Evolutionary conservation across 169 alveolate species (phyloP).

Genomic region (Miamiensis avidus): DNA sequence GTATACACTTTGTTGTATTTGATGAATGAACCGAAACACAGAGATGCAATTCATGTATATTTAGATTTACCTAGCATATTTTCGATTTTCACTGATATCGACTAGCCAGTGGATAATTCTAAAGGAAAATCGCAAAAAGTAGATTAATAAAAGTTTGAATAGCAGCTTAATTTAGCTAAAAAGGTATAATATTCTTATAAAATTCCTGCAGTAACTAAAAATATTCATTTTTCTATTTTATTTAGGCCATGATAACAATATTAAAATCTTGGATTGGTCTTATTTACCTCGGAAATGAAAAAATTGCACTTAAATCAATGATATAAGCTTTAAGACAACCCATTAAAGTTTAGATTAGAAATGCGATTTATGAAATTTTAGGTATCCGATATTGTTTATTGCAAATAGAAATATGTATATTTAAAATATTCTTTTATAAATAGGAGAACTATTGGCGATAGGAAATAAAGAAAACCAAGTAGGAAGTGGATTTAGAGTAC

Average conservation of each 20-base stretch:
- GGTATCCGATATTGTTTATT: too few species aligned
- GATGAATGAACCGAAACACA: conserved; percentile 39
- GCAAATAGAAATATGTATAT: too few species aligned
- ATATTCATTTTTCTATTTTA: too few species aligned
- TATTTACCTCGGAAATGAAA: conserved; percentile 41
- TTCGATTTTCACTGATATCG: conserved; percentile 44
- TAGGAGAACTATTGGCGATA: conserved; percentile 35
- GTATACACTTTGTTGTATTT: conserved; percentile 41
- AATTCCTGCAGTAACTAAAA: too few species aligned
- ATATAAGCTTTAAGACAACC: conserved; percentile 43
- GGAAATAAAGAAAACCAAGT: conserved; percentile 39
- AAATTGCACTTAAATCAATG: conserved; percentile 35
- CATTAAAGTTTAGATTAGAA: conserved; percentile 37
- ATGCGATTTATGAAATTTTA: conserved; percentile 42
- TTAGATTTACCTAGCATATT: conserved; percentile 46
- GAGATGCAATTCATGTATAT: conserved; percentile 34
- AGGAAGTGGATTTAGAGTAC: conserved; percentile 32
- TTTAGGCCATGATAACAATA: conserved; percentile 33
- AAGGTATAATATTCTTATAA: too few species aligned
- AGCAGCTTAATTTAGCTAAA: conserved; percentile 34
- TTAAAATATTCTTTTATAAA: too few species aligned
- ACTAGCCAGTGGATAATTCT: conserved; percentile 23
- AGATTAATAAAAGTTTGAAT: conserved; percentile 25
- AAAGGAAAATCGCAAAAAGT: conserved; percentile 14
- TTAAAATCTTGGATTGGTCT: conserved; percentile 46